Conservation (phyloP, 495 filamentous ascomycete species). For the Xylaria intraflava region DNA sequence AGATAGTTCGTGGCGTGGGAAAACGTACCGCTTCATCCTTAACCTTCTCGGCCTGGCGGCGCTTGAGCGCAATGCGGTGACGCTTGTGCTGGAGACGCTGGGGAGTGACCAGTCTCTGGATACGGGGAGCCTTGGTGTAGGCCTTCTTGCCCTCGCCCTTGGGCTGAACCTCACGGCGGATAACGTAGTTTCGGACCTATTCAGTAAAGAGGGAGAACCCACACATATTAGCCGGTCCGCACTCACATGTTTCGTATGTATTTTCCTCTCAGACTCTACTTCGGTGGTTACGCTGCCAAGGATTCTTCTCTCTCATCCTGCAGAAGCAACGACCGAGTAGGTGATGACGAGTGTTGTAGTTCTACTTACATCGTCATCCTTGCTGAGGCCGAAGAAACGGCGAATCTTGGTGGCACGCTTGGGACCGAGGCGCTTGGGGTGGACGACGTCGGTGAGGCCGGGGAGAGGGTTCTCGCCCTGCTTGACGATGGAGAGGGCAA, state of each 20-base stretch:
- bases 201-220: slow-evolving; percentile 17
- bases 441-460: slow-evolving; percentile 90
- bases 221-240: slow-evolving; percentile 32
- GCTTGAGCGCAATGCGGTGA: slow-evolving; percentile 94
- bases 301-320: slow-evolving; percentile 41
- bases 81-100: slow-evolving; percentile 99
- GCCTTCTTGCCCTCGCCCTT: slow-evolving; percentile 93
- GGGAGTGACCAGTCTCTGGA: slow-evolving; percentile 98
- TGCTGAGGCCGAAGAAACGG: slow-evolving; percentile 95
- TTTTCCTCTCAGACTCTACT: slow-evolving; percentile 49
- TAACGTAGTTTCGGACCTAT: slow-evolving; percentile 96
- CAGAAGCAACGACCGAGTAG: slow-evolving; percentile 41
- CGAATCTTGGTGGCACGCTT: slow-evolving; percentile 99
- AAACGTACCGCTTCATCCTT: slow-evolving; percentile 96
- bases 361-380: slow-evolving; percentile 97
- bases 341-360: slow-evolving; percentile 50
- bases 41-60: slow-evolving; percentile 83
- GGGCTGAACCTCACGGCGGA: slow-evolving; percentile 91
- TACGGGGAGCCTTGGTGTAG: slow-evolving; percentile 99
- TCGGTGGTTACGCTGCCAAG: slow-evolving; percentile 33
- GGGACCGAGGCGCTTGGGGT: slow-evolving; percentile 96
- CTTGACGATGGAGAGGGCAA: slow-evolving; percentile 92
- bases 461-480: slow-evolving; percentile 90
- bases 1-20: neutral
- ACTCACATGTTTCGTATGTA: slow-evolving; percentile 10